A percentile compares a stretch with the other conserved stretches of the same genome.
Evolutionary conservation across 2,329 filamentous ascomycete species (phyloP).

Genomic region (Endothia cerciana): DNA sequence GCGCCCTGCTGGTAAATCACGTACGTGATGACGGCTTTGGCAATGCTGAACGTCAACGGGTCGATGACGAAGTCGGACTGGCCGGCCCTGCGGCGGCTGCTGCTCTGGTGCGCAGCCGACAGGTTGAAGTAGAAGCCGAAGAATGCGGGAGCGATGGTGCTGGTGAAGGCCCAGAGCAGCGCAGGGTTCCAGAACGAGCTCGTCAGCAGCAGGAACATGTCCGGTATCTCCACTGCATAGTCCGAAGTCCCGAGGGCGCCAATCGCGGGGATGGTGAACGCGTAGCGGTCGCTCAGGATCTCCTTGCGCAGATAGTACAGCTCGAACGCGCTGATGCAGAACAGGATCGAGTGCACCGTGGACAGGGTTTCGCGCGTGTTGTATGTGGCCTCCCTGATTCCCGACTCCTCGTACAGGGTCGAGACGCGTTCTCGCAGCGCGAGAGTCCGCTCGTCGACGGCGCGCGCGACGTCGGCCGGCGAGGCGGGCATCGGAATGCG

Average conservation of each 20-base stretch:
- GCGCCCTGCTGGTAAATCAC: constrained; percentile 75
- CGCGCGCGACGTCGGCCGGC: constrained; percentile 75
- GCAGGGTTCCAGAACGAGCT: constrained; percentile 83
- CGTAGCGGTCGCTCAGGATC: constrained; percentile 72
- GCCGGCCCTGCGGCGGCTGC: constrained; percentile 48
- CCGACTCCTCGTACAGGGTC: constrained; percentile 66
- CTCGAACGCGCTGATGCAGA: constrained; percentile 71
- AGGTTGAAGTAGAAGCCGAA: constrained; percentile 92
- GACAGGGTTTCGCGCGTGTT: constrained; percentile 71
- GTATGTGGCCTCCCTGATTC: constrained; percentile 68
- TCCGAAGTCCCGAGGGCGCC: constrained; percentile 57
- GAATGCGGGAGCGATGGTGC: constrained; percentile 68
- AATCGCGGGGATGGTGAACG: constrained; percentile 72
- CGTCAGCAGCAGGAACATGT: constrained; percentile 79
- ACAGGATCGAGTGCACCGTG: constrained; percentile 73
- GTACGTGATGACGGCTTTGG: constrained; percentile 81
- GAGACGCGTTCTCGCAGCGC: constrained; percentile 68
- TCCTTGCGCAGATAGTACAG: constrained; percentile 69
- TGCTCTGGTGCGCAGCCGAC: constrained; percentile 55
- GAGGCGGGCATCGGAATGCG: constrained; percentile 79
- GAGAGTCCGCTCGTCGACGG: constrained; percentile 72
- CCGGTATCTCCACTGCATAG: constrained; percentile 70
- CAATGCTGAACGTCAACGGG: constrained; percentile 86
- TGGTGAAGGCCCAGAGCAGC: constrained; percentile 75
- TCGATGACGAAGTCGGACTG: constrained; percentile 69